Evolutionary conservation across 2,329 filamentous ascomycete species (phyloP).

Genomic region (Alternaria sp.): DNA sequence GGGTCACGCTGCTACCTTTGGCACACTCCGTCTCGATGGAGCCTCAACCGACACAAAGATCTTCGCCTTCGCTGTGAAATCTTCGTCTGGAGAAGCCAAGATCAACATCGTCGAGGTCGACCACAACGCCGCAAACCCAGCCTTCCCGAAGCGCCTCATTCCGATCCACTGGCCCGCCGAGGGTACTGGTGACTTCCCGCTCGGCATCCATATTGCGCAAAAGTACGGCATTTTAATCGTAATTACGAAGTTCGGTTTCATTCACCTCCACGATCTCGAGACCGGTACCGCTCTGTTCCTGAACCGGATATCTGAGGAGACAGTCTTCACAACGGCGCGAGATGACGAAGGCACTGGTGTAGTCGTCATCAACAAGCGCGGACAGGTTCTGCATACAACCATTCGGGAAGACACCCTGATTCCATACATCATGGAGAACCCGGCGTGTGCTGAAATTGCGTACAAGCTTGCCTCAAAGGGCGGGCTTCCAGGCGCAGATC

Average conservation of each 20-base stretch:
- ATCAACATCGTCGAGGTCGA: constrained; percentile 98
- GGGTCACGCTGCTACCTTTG: constrained; percentile 94
- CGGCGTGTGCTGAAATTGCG: constrained; percentile 89
- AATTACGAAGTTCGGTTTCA: constrained; percentile 98
- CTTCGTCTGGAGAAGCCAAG: constrained; percentile 81
- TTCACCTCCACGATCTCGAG: constrained; percentile 97
- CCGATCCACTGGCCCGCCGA: constrained; percentile 98
- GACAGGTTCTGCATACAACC: constrained; percentile 91
- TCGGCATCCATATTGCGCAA: constrained; percentile 94
- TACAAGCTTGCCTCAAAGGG: constrained; percentile 96
- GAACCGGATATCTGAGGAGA: constrained; percentile 99
- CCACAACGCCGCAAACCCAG: constrained; percentile 84
- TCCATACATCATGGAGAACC: constrained; percentile 94
- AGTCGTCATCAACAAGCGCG: constrained; percentile 95
- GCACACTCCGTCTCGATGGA: constrained; percentile 85
- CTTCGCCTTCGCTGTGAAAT: constrained; percentile 94
- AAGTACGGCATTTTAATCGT: constrained; percentile 98
- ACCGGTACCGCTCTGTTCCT: constrained; percentile 96
- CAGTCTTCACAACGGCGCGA: constrained; percentile 91
- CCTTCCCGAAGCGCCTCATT: constrained; percentile 93
- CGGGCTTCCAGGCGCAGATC: constrained; percentile 90
- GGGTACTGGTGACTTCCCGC: constrained; percentile 95
- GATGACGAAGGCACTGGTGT: constrained; percentile 87
- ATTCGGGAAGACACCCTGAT: constrained; percentile 92
- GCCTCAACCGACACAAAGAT: constrained; percentile 91